Conservation (phyloP, 2,329 filamentous ascomycete species). For the Dothistroma pini region DNA sequence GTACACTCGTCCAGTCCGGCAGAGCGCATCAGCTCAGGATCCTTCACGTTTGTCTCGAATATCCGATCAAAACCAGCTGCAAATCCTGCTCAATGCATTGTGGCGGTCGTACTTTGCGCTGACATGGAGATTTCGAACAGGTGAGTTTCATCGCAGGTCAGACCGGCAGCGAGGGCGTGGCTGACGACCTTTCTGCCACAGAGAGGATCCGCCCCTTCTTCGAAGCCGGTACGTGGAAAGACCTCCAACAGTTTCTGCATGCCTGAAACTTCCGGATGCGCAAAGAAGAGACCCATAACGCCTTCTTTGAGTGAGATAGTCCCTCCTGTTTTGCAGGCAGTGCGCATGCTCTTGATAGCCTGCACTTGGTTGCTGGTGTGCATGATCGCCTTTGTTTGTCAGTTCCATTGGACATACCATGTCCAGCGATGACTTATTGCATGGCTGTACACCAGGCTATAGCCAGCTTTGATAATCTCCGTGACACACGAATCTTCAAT, state of each 20-base stretch:
- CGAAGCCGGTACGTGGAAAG: slow-evolving; percentile 9
- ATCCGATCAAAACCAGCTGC: slow-evolving; percentile 6
- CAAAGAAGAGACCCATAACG: slow-evolving; percentile 15
- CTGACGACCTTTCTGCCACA: slow-evolving; percentile 9
- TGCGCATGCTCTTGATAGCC: slow-evolving; percentile 5
- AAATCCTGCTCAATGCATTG: slow-evolving; percentile 1
- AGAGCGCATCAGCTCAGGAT: slow-evolving; percentile 7
- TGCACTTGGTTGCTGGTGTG: slow-evolving; percentile 11
- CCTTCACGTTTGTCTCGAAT: slow-evolving; percentile 4
- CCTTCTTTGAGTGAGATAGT: slow-evolving; percentile 11
- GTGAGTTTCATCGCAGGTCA: slow-evolving; percentile 1
- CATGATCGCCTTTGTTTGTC: slow-evolving; percentile 10
- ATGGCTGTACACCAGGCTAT: slow-evolving; percentile 14
- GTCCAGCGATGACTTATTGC: background rate
- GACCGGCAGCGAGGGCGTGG: slow-evolving; percentile 4
- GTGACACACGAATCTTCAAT: background rate
- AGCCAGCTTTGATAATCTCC: slow-evolving; percentile 6
- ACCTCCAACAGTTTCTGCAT: slow-evolving; percentile 11
- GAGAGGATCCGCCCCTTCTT: slow-evolving; percentile 8
- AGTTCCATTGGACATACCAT: background rate
- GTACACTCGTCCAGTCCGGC: slow-evolving; percentile 3
- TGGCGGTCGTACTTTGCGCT: background rate
- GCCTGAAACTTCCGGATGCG: slow-evolving; percentile 9
- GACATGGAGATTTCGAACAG: background rate
- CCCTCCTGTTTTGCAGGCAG: slow-evolving; percentile 4